Base-by-base conservation (phyloP, 805 yeast genomes). In the Candida vaughaniae region DNA sequence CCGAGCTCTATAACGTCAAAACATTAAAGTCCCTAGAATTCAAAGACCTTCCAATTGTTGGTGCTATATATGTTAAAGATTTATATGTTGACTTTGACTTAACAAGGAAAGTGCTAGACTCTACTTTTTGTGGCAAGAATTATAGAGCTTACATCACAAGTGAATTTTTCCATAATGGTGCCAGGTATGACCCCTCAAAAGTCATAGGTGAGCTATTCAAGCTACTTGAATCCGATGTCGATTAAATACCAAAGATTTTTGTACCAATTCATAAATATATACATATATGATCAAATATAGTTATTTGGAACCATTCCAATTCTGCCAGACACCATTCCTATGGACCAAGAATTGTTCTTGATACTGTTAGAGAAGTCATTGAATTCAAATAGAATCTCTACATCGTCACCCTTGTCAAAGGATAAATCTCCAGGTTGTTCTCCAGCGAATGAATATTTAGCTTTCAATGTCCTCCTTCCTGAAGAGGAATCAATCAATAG, bases 81-180 rank as follows among this genome's bases (percentile, higher is more conserved):
- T 76, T 70, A 48, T 76, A 75, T 48, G 80, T 76, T 29, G 78
- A 73, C 48, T 71, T 69, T 39, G 62, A 62, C 11, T 41, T 71
- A 20, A 55, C 71, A 14, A 63, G 60, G 46, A 51, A 54, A 38
- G 71, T 69, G 22, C 61, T 62, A 25, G 39, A 56, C 7, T 38
- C 52, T 7, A 47, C 56, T 2, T 62, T 60, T 44, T 38, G 47
- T 11, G 51, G 49, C 12, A 52, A 50, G 29, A 71, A 71, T 35
- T 52, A 67, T 38, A 54, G 66, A 44, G 65, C 62, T 41, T 66
- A 55, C 38, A 58, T 71, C n/a, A 69, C 77, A 22, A 71, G 69
- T 45, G 77, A 73, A 36, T 65, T 51, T 39, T 74, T 76, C 52
- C 80, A 76, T 46, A 68, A 71, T 44, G 82, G 82, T 0, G 45